These are phyloP conservation scores for Pleurotus citrinopileatus DNA, from an alignment of 768 basidiomycete species.

Conservation along the genomic window DNA sequence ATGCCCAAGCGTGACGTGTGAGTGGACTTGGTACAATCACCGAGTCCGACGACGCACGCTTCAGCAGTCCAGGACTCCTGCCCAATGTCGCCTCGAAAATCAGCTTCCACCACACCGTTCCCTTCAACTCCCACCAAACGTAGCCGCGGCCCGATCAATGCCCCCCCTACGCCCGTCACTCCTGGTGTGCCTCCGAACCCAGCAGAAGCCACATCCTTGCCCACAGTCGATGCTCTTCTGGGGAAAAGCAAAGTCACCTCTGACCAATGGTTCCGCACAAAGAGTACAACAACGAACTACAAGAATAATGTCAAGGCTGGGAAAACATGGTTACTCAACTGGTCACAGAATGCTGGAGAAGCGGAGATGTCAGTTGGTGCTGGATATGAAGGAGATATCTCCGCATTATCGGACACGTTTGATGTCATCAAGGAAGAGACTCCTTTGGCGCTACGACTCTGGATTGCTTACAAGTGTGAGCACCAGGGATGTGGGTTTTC, in stretches of 20 bases:
- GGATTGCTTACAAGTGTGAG: conserved; percentile 19
- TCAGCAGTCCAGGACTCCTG: no score
- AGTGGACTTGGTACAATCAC: no score
- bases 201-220: background rate
- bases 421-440: conserved; percentile 14
- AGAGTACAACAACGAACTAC: conserved; percentile 15
- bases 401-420: conserved; percentile 6
- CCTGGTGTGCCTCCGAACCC: background rate
- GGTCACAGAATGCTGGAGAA: background rate
- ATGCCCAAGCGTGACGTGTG: no score
- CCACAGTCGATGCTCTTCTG: conserved; percentile 6
- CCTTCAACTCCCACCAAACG: background rate
- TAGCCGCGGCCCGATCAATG: background rate
- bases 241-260: conserved; percentile 14
- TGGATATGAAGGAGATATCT: background rate
- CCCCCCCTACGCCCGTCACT: background rate
- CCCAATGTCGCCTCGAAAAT: background rate
- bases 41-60: no score
- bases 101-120: background rate
- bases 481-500: conserved; percentile 16
- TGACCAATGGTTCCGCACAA: conserved; percentile 17
- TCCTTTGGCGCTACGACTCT: conserved; percentile 15
- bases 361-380: background rate
- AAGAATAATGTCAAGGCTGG: conserved; percentile 18
- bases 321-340: conserved; percentile 10